Evolutionary conservation across 2,329 filamentous ascomycete genomes (phyloP), one percentile per base, ranked within the genome.

Genomic region (Diatrype stigma): DNA sequence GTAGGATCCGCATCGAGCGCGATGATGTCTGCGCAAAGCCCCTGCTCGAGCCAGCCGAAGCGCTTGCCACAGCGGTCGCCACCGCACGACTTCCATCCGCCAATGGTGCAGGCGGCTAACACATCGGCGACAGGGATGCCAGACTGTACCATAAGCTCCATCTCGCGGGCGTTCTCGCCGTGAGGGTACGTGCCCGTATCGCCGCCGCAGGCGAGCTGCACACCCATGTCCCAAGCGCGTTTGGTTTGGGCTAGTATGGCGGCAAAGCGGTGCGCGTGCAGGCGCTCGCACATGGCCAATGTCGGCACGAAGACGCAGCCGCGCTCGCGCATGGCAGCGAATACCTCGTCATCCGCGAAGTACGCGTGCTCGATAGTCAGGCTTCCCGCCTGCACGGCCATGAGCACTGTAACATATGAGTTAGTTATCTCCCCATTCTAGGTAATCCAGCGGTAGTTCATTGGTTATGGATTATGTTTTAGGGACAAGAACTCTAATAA

Each of bases 41-140:
- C 77, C 47, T 70, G 63, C 47, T 74, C 74, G 32, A 79, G 64
- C 69, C 73, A 77, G 3, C 78, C 78, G 60, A 81, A 80, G 16
- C 67, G 63, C 48, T 70, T 67, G 0, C 77, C 77, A 52, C 71
- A 76, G 44, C 67, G 64, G 22, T 79, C 73, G 4, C 69, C 70
- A 1, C 78, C 77, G 53, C 78, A 81, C 14, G 75, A 70, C 52
- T 78, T 70, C 76, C 77, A 81, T 0, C 78, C 78, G n/a, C 70
- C 70, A 2, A 80, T 53, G 12, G 72, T 78, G 21, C 67, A 71
- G 3, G 74, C 70, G 45, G 71, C 69, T 21, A 81, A 59, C 0
- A 75, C 76, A 22, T 79, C 74, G 38, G 69, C 70, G 0, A 79
- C 48, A 0, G 73, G 71, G 1, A 81, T 61, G 0, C 76, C 77